Evolutionary conservation across 2,329 filamentous ascomycete species (phyloP), one percentile per base, ranked within the genome.

Genomic region (Monosporascus cannonballus): DNA sequence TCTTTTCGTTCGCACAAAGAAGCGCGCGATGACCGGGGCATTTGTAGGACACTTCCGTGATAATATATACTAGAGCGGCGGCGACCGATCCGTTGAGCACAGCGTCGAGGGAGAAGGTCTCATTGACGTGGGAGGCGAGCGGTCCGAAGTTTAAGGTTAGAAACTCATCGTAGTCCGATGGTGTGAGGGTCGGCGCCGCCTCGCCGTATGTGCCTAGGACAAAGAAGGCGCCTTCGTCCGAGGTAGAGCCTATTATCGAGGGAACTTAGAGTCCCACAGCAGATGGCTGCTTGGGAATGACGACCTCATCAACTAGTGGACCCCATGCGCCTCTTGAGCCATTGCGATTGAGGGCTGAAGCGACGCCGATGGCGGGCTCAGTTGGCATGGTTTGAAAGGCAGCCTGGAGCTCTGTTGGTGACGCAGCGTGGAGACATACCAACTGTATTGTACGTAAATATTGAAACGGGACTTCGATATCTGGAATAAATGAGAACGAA

Each of bases 161-260:
- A 49, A 65, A 67, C 9, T 48, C 48, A 36, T 64, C 56, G 50
- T 69, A 69, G 22, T 54, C 53, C 6, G 59, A 47, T 11, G 55
- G 47, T 11, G 54, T 60, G 14, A 66, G 54, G 18, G 36, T 17
- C 11, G 55, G 6, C 2, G 54, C 55, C 8, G 30, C 51, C 9
- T 27, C 45, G n/a, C 52, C 53, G 48, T 61, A 64, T 14, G 24
- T 25, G n/a, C 45, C 50, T 7, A 65, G 51, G 15, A 63, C 52
- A 51, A 66, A 63, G 18, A 67, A 51, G n/a, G 62, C 53, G 9
- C 58, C 63, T 17, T 67, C 64, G 30, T 57, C 38, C 2, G 58
- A 27, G 42, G 53, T 63, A 27, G 57, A 58, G 3, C 64, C 65
- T 15, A 65, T 47, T 30, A 69, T 64, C 22, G 62, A 52, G 14